Evolutionary conservation across 1,284 basidiomycete species (phyloP).

Genomic region (Rhodotorula sp.): DNA sequence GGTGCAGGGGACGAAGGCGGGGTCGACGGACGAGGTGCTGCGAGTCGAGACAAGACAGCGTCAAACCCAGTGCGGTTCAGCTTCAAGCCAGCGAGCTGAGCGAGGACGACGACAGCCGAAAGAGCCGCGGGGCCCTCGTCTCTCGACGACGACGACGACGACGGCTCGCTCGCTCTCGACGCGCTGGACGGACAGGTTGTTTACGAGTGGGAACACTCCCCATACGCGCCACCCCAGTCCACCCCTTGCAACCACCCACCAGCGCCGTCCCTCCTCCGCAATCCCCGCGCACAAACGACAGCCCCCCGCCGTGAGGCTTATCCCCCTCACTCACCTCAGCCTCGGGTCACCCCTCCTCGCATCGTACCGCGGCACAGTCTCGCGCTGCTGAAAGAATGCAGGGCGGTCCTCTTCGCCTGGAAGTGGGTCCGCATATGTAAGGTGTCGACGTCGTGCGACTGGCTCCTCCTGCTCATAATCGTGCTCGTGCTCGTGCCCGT

Average conservation of each 20-base stretch:
- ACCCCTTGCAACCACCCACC: no score
- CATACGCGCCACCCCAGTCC: no score
- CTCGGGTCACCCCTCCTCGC: conserved; percentile 5
- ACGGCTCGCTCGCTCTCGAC: no score
- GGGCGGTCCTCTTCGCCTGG: conserved; percentile 14
- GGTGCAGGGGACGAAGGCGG: not conserved
- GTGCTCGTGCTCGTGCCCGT: not conserved
- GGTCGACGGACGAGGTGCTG: not conserved
- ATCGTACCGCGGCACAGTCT: conserved; percentile 11
- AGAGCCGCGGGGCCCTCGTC: not conserved
- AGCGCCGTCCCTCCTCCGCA: not conserved
- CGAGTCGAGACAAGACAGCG: not conserved
- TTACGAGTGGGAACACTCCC: no score
- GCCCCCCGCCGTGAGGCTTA: no score
- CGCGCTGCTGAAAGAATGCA: conserved; percentile 7
- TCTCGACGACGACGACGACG: no score
- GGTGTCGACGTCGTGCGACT: not conserved
- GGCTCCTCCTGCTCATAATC: not conserved
- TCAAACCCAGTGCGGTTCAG: no score
- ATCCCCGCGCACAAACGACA: not conserved
- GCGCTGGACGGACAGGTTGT: no score
- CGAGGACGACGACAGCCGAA: not conserved
- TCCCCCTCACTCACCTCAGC: not conserved
- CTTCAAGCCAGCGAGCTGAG: not conserved
- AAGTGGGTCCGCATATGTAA: not conserved